Conservation (phyloP, 208 protist species). For the Herpetomonas samuelpessoai region DNA sequence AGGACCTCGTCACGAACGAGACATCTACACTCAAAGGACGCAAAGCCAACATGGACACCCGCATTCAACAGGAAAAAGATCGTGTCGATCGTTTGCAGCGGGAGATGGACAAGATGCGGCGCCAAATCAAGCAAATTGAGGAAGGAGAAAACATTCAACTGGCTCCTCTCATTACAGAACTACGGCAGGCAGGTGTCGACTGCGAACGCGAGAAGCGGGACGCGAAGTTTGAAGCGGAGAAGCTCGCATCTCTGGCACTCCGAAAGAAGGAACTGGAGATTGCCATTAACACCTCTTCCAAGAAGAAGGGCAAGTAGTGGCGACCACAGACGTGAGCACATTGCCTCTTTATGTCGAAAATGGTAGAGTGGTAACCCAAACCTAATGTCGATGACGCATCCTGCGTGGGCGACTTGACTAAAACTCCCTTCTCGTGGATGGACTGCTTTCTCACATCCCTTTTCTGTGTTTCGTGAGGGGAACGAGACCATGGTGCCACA, state of each 20-base stretch:
- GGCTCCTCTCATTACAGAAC: slow-evolving; percentile 50
- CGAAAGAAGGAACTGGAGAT: slow-evolving; percentile 73
- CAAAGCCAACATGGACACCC: slow-evolving; percentile 63
- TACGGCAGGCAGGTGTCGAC: slow-evolving; percentile 50
- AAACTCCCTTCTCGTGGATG: too few species aligned
- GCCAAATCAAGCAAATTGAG: slow-evolving; percentile 75
- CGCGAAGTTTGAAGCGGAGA: slow-evolving; percentile 74
- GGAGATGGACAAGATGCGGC: slow-evolving; percentile 77
- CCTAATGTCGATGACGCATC: too few species aligned
- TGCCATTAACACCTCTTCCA: slow-evolving; percentile 19
- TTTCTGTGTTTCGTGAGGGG: too few species aligned
- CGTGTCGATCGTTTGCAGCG: slow-evolving; percentile 49
- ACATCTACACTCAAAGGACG: slow-evolving; percentile 50
- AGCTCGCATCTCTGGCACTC: slow-evolving; percentile 55
- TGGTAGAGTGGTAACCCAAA: not conserved
- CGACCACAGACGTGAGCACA: too few species aligned
- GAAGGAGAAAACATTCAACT: slow-evolving; percentile 64
- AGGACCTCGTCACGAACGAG: slow-evolving; percentile 64
- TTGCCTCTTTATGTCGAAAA: too few species aligned
- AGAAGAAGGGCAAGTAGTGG: slow-evolving; percentile 19
- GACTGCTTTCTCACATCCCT: too few species aligned
- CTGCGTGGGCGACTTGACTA: too few species aligned
- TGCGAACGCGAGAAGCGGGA: slow-evolving; percentile 61
- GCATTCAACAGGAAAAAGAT: slow-evolving; percentile 85
- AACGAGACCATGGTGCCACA: too few species aligned